Percentiles rank a stretch among this genome's conserved stretches.
Evolutionary conservation across 441 rosid genomes (phyloP).

Genomic region (Arabidopsis hybrid): DNA sequence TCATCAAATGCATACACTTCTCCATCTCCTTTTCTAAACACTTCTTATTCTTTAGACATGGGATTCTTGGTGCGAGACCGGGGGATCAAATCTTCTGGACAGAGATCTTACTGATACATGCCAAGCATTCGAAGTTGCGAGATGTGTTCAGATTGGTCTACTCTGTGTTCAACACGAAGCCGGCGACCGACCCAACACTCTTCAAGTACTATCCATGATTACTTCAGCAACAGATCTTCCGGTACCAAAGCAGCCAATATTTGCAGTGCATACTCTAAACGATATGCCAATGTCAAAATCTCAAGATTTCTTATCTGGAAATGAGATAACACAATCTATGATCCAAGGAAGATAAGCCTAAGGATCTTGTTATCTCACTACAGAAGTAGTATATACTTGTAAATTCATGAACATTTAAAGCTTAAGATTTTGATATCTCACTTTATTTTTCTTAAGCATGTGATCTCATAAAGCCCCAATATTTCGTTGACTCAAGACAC

Average conservation of each 20-base stretch:
- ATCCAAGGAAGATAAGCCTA: conserved; percentile 25
- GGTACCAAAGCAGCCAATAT: conserved; percentile 28
- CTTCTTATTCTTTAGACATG: conserved; percentile 43
- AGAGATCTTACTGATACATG: conserved; percentile 30
- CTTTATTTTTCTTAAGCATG: neutral
- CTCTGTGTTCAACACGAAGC: conserved; percentile 52
- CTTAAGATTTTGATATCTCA: conserved; percentile 13
- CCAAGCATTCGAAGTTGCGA: conserved; percentile 36
- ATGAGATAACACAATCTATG: conserved; percentile 28
- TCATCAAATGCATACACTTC: neutral
- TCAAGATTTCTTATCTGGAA: conserved; percentile 19
- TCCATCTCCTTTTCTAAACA: neutral
- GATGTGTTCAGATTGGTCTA: conserved; percentile 51
- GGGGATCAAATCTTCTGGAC: conserved; percentile 47
- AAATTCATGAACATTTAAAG: conserved; percentile 4
- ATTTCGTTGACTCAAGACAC: conserved; percentile 12
- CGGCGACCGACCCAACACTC: conserved; percentile 54
- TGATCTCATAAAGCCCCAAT: neutral
- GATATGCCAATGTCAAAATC: conserved; percentile 18
- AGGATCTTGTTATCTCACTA: neutral
- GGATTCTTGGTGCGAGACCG: conserved; percentile 49
- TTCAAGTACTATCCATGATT: conserved; percentile 49
- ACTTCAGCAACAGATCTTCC: conserved; percentile 46
- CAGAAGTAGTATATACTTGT: conserved; percentile 10
- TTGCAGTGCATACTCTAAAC: conserved; percentile 16